These are phyloP conservation scores for Umbellularia californica DNA, from an alignment of 164 flowering plant species.

Conservation along the genomic window DNA sequence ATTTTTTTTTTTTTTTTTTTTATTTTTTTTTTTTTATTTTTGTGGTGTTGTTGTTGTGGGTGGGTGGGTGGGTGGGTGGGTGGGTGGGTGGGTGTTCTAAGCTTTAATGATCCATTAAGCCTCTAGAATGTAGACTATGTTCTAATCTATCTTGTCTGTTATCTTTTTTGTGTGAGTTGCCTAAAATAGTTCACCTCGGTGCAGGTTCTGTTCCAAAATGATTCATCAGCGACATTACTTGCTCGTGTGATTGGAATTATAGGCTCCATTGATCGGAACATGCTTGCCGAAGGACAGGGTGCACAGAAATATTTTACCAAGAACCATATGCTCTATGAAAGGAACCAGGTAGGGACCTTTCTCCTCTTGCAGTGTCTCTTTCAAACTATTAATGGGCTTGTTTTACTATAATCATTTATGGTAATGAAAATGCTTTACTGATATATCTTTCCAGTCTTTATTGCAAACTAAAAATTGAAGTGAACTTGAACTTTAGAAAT, in stretches of 20 bases:
- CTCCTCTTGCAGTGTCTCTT: conserved; percentile 6
- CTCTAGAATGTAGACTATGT: background rate
- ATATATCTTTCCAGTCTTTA: too few species aligned
- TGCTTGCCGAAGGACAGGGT: conserved; percentile 94
- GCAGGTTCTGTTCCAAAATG: conserved; percentile 98
- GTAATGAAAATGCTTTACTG: too few species aligned
- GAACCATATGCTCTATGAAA: conserved; percentile 95
- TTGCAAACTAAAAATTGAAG: too few species aligned
- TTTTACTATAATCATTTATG: too few species aligned
- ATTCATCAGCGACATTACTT: conserved; percentile 95
- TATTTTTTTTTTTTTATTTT: too few species aligned
- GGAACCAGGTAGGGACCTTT: conserved; percentile 64
- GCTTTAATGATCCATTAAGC: background rate
- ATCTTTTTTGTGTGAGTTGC: background rate
- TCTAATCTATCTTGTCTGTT: background rate
- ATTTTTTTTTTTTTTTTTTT: too few species aligned
- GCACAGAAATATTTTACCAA: conserved; percentile 89
- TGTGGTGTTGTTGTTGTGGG: background rate
- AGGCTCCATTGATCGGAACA: conserved; percentile 76
- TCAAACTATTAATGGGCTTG: too few species aligned
- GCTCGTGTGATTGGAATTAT: conserved; percentile 93
- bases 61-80: background rate
- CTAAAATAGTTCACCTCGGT: conserved; percentile 3
- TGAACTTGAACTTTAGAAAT: too few species aligned
- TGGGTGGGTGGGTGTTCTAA: too few species aligned